Percentiles rank a stretch among this genome's conserved stretches.
Evolutionary conservation across 2,329 filamentous ascomycete genomes (phyloP).

Genomic region (Leptographium procerum): DNA sequence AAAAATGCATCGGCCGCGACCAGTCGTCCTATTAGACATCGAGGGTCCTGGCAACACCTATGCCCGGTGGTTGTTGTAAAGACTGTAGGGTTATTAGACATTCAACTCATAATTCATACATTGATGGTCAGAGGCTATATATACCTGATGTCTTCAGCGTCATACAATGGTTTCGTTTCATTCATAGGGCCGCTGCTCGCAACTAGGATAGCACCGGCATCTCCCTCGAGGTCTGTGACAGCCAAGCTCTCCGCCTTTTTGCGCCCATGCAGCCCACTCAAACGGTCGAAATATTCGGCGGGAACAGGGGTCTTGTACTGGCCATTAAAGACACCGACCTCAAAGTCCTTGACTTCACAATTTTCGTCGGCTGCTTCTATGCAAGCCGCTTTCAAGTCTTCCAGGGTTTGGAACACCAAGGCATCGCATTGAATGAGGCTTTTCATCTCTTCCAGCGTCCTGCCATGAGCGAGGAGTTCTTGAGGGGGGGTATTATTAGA

Average conservation of each 20-base stretch:
- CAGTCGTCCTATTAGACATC: too few species aligned
- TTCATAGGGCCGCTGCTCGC: background rate
- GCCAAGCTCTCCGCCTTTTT: slow-evolving; percentile 34
- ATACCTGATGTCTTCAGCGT: too few species aligned
- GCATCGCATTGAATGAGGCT: slow-evolving; percentile 31
- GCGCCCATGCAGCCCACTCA: slow-evolving; percentile 55
- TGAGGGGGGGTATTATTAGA: background rate
- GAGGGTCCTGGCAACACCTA: too few species aligned
- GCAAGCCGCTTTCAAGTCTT: slow-evolving; percentile 72
- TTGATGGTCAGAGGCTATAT: too few species aligned
- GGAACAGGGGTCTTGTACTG: slow-evolving; percentile 74
- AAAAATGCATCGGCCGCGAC: too few species aligned
- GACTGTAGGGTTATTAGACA: too few species aligned
- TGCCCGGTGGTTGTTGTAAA: too few species aligned
- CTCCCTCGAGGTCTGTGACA: background rate
- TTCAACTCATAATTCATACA: too few species aligned
- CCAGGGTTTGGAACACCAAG: slow-evolving; percentile 51
- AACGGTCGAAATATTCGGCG: slow-evolving; percentile 69
- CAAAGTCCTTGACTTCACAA: slow-evolving; percentile 44
- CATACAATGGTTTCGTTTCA: too few species aligned
- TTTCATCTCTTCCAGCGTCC: slow-evolving; percentile 28
- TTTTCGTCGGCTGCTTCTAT: slow-evolving; percentile 53
- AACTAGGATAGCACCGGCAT: background rate
- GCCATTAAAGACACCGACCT: slow-evolving; percentile 86
- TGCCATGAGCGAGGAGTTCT: slow-evolving; percentile 15